Conservation (phyloP, 2,329 filamentous ascomycete genomes). For the Talaromyces marneffei region DNA sequence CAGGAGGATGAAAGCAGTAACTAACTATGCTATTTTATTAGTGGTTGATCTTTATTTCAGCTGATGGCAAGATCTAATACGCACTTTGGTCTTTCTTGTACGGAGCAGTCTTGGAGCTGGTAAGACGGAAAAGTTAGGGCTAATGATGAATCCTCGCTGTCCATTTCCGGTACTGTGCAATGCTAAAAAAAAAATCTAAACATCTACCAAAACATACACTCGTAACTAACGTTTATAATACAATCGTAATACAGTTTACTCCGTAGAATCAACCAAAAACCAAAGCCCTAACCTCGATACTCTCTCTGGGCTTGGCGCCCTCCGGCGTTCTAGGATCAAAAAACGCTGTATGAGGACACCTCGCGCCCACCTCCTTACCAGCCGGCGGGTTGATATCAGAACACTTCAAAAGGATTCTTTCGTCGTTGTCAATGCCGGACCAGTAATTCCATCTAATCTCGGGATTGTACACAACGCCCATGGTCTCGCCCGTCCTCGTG, state of each 20-base stretch:
- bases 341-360: conserved; percentile 71
- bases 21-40: background rate
- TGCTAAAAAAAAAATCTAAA: no score
- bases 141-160: background rate
- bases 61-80: background rate
- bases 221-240: background rate
- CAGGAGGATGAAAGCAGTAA: background rate
- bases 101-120: background rate
- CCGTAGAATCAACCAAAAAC: conserved; percentile 68
- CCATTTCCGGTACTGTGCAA: background rate
- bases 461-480: conserved; percentile 57
- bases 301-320: conserved; percentile 69
- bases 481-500: conserved; percentile 66
- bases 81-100: no score
- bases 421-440: conserved; percentile 67
- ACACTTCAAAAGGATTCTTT: conserved; percentile 72
- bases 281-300: conserved; percentile 81
- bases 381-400: conserved; percentile 57
- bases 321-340: conserved; percentile 64
- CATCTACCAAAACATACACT: no score
- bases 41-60: background rate
- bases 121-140: background rate
- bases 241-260: no score
- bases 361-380: conserved; percentile 31
- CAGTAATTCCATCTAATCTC: conserved; percentile 72